Evolutionary conservation across 768 basidiomycete genomes (phyloP), one percentile per base, ranked within the genome.

Genomic region (Boletus subcaerulescens): DNA sequence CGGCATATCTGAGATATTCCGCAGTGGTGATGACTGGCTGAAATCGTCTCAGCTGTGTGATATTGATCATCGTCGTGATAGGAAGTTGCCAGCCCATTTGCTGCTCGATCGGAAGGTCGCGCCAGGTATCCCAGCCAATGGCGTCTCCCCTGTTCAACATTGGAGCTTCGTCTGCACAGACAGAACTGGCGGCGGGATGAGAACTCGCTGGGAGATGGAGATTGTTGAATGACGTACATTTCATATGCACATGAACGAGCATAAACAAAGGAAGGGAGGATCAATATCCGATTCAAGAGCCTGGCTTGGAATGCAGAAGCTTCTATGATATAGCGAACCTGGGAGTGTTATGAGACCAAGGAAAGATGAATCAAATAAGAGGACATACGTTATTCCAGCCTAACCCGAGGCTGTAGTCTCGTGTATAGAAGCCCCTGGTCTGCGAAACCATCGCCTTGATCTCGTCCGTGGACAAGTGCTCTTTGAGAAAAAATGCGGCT

Each of bases 261-360:
- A 46, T 77, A 77, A 48, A 78, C 70, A 55, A 72, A 73, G 12
- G 74, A 72, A 15, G 74, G 77, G 3, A 77, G 55, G 14, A 78
- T 71, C 47, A 78, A 63, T 6, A 73, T 74, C 45, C 77, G 68
- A 53, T 76, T 73, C 42, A 77, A 57, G 11, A 76, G 56, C 26
- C 62, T 58, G 17, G 76, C 74, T 56, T 78, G 76, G 5, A 75
- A 58, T 14, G 67, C 57, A 9, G 74, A 63, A 12, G 74, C 72
- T 52, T 78, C 77, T 54, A 78, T 69, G 58, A 78, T 78, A 51
- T 79, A 77, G 36, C 76, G 70, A 60, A 78, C 66, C 77, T 76
- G 36, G 15, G 32, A 55, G 14, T 14, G 2, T 13, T 1, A 8
- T 60, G n/a, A 62, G 50, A 39, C 26, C 10, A 31, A 40, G 45